These are phyloP conservation scores for Sutorius australiensis DNA, from an alignment of 768 basidiomycete genomes.

Conservation along the genomic window DNA sequence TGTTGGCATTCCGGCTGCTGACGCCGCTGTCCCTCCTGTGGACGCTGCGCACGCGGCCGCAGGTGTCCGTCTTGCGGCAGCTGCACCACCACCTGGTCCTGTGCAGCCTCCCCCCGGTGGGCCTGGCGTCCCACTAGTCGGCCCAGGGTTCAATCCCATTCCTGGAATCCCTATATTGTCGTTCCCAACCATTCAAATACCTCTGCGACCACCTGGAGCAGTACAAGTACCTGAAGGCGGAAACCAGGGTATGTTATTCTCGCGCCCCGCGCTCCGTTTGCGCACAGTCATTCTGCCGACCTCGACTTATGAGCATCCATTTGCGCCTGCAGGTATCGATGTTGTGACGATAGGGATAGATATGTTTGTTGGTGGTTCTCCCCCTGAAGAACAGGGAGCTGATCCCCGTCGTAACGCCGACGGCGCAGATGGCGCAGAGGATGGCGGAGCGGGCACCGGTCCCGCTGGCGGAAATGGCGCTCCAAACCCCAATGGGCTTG, in stretches of 20 bases:
- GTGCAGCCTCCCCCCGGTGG: neutral
- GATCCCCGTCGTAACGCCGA: slow-evolving; percentile 10
- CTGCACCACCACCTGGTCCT: slow-evolving; percentile 1
- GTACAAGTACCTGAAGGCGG: slow-evolving; percentile 11
- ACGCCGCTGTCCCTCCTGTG: neutral
- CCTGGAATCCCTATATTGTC: slow-evolving; percentile 28
- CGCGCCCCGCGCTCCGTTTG: neutral
- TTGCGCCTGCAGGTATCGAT: slow-evolving; percentile 16
- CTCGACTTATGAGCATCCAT: slow-evolving; percentile 16
- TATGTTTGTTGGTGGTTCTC: slow-evolving; percentile 31
- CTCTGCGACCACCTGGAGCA: slow-evolving; percentile 9
- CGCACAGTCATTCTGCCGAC: slow-evolving; percentile 13
- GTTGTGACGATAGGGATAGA: slow-evolving; percentile 41
- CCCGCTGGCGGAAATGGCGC: slow-evolving; percentile 17
- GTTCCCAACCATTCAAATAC: slow-evolving; percentile 26
- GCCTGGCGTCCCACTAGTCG: slow-evolving; percentile 7
- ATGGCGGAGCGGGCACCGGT: slow-evolving; percentile 1
- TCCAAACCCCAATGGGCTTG: slow-evolving; percentile 15
- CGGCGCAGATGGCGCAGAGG: neutral
- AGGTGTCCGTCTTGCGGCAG: slow-evolving; percentile 1
- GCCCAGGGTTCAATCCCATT: slow-evolving; percentile 15
- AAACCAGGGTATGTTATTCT: slow-evolving; percentile 17
- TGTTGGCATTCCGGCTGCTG: neutral
- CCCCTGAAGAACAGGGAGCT: slow-evolving; percentile 7
- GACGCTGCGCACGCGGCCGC: neutral